These are phyloP conservation scores for Pisolithus tinctorius DNA, from an alignment of 768 basidiomycete species.

Conservation along the genomic window DNA sequence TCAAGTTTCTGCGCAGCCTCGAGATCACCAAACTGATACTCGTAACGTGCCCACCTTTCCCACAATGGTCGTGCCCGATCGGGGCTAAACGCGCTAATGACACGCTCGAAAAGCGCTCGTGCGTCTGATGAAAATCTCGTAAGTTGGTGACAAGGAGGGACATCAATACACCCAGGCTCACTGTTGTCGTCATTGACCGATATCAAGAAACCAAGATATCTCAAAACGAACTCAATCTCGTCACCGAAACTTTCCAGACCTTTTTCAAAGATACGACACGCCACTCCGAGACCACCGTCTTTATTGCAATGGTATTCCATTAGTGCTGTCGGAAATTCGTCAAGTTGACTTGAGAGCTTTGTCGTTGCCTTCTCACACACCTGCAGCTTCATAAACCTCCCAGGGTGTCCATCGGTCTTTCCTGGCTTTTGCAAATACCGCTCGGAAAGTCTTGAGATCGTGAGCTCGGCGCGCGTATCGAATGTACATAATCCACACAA, in stretches of 20 bases:
- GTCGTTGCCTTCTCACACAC: constrained; percentile 31
- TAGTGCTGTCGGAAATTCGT: constrained; percentile 47
- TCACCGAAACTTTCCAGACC: constrained; percentile 80
- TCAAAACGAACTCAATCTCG: constrained; percentile 78
- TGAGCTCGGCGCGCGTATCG: constrained; percentile 85
- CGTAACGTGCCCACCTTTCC: constrained; percentile 95
- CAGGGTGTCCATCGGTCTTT: constrained; percentile 73
- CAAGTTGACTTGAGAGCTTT: constrained; percentile 1
- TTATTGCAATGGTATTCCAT: constrained; percentile 93
- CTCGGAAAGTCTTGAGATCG: constrained; percentile 72
- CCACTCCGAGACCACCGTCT: constrained; percentile 62
- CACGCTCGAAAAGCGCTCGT: constrained; percentile 89
- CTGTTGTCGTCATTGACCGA: constrained; percentile 94
- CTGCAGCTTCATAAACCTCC: constrained; percentile 92
- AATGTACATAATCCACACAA: constrained; percentile 90
- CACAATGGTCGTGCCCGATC: constrained; percentile 82
- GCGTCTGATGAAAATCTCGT: constrained; percentile 56
- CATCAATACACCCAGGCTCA: constrained; percentile 33
- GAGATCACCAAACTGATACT: constrained; percentile 92
- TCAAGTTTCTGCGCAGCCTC: constrained; percentile 85
- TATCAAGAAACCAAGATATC: constrained; percentile 90
- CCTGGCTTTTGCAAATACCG: constrained; percentile 76
- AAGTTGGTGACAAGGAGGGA: not conserved
- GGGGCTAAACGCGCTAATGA: constrained; percentile 68
- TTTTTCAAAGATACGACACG: constrained; percentile 89